Evolutionary conservation across 345 rosid genomes (phyloP), one percentile per base, ranked within the genome.

Genomic region (Cardamine chenopodiifolia): DNA sequence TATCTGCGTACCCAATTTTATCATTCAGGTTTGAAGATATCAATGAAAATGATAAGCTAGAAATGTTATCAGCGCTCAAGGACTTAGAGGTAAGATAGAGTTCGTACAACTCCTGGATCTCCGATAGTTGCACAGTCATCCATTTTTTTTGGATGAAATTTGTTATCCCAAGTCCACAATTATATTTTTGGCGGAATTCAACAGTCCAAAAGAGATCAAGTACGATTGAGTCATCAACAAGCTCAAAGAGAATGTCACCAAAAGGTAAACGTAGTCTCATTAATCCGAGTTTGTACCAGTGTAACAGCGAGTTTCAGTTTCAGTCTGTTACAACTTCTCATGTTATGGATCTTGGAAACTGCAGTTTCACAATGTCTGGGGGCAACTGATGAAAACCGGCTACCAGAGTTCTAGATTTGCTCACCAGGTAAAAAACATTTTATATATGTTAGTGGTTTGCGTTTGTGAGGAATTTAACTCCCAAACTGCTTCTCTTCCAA

Each of bases 351-450:
- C 29, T 35, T 71, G 49, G 17, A 11, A 64, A 47, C 12, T 77
- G 26, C 84, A 95, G 99, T 95, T 92, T 78, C 99, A 95, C 83
- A 84, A 83, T 59, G 90, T 86, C 37, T 95, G 99, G 99, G 99
- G 99, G 25, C 99, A 95, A 47, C 90, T 95, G 35, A 86, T 95
- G 97, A 95, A 92, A 88, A 92, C 99, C 1, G 99, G 97, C 23
- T 95, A 89, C 81, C 99, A 92, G 73, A 92, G 93, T 78, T 95
- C 97, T 39, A 91, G 96, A 48, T 95, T 95, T 68, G 99, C 99
- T n/a, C 99, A 95, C 84, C 99, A 92, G 91, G 98, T 88, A 57
- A 49, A 47, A 1, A 9, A 19, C 6, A 1, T 47, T 23, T 17
- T 5, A 22, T n/a, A 9, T 15, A 18, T 62, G 62, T 8, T 65